Base-by-base conservation (phyloP, 805 yeast species). In the Yamadazyma phyllophila region DNA sequence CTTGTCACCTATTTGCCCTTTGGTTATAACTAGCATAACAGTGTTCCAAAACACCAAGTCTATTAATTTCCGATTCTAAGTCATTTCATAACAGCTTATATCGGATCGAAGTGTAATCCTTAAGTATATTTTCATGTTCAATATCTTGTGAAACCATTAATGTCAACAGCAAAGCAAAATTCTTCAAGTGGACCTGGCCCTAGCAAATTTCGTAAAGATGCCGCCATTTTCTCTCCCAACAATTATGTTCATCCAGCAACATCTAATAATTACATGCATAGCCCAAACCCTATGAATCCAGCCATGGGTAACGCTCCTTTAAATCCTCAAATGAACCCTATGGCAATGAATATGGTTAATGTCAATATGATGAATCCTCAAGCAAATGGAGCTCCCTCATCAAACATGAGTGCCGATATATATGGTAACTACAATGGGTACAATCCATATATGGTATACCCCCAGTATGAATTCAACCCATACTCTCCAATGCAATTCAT, bases 171-270 rank as follows among this genome's bases (percentile, higher is more conserved):
- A 29, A 58, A 61, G 47, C 52, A 64, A 43, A 54, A 63, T 42
- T 59, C 59, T 39, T 51, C 63, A 34, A 50, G 62, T 15, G 47
- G 44, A 16, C 47, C 63, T 34, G 69, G 70, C 7, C 62, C 69
- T 42, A 57, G 57, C 49, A 65, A 69, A 42, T 67, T 67, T 54
- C 69, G 71, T 54, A 63, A 65, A 33, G 71, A 66, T 55, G 71
- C 69, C 13, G 67, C 69, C 45, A 61, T 64, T 36, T 67, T 67
- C 45, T 59, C 63, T 15, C 73, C 73, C n/a, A 55, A 59, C 26
- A 46, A 48, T 31, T 55, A 53, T 30, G 52, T 45, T 36, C 54
- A 55, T 32, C 55, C 54, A 11, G 36, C 41, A 24, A 34, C 39
- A 14, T 17, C 34, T 10, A 24, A 30, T n/a, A 46, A 20, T 38